phyloP scores from a whole-genome alignment of 169 alveolate species.

The Plasmodium yoelii region DNA sequence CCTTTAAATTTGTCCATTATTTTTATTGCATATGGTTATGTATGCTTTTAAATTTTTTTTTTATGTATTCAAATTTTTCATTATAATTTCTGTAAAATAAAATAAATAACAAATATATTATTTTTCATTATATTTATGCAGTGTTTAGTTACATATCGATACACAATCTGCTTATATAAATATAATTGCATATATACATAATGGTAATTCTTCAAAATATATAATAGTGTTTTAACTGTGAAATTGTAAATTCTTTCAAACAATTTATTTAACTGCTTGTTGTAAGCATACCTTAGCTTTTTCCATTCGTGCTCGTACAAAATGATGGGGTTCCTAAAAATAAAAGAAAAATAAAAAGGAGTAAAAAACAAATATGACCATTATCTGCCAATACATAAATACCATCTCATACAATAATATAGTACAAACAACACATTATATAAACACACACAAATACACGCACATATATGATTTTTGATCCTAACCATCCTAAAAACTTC shows the following conservation, averaged over 20 bases:
- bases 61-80: constrained; percentile 71
- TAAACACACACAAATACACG: neutral
- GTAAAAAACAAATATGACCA: neutral
- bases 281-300: constrained; percentile 42
- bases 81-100: constrained; percentile 47
- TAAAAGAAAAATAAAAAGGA: neutral
- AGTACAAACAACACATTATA: neutral
- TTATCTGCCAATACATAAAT: neutral
- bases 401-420: neutral
- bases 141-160: constrained; percentile 3
- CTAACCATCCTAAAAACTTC: constrained; percentile 67
- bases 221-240: neutral
- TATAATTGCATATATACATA: constrained; percentile 17
- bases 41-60: constrained; percentile 68
- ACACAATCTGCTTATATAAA: neutral
- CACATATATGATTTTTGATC: neutral
- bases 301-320: constrained; percentile 72
- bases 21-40: constrained; percentile 27
- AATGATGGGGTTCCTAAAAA: constrained; percentile 34
- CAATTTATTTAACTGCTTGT: constrained; percentile 17
- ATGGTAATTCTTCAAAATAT: neutral
- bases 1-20: constrained; percentile 39
- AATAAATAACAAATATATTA: constrained; percentile 2
- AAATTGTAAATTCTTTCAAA: constrained; percentile 15
- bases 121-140: neutral